phyloP scores from a whole-genome alignment of 1,284 basidiomycete genomes.

The Trametes hirsuta region DNA sequence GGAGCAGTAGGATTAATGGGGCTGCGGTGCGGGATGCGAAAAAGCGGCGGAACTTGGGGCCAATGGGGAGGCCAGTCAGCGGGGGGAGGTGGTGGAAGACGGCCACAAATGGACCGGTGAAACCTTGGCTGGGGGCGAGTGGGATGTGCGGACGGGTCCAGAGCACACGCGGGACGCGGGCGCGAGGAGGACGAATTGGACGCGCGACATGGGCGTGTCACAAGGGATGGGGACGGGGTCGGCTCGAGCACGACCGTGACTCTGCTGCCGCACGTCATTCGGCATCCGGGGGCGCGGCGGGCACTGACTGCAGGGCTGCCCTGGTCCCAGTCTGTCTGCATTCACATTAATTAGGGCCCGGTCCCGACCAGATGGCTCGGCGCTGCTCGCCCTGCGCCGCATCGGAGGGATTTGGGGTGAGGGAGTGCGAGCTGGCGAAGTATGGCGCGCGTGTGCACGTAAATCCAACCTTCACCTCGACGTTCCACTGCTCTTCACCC shows the following conservation, averaged over 20 bases:
- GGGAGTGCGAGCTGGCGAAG: constrained; percentile 3
- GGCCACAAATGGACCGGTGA: constrained; percentile 9
- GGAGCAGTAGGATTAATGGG: neutral
- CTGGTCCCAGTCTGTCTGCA: too few species aligned
- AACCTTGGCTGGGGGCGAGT: constrained; percentile 3
- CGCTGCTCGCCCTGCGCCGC: neutral
- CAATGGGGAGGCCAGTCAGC: constrained; percentile 3
- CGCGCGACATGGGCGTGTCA: constrained; percentile 7
- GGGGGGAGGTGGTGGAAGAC: constrained; percentile 8
- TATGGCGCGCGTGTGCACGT: constrained; percentile 13
- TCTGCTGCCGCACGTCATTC: neutral
- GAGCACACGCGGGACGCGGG: constrained; percentile 4
- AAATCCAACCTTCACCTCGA: constrained; percentile 8
- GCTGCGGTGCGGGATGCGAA: constrained; percentile 5
- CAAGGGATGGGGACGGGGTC: constrained; percentile 4
- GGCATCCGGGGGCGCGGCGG: too few species aligned
- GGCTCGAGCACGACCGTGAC: neutral
- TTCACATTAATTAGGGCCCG: neutral
- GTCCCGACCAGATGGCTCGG: neutral
- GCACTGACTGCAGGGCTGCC: too few species aligned
- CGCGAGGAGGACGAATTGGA: neutral
- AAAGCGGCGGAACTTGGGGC: constrained; percentile 7
- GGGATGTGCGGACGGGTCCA: constrained; percentile 5
- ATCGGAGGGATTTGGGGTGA: constrained; percentile 7
- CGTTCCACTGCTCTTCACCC: neutral